A percentile compares a stretch with the other conserved stretches of the same genome.
Evolutionary conservation across 495 filamentous ascomycete species (phyloP).

Genomic region (Podospora pseudocomata): DNA sequence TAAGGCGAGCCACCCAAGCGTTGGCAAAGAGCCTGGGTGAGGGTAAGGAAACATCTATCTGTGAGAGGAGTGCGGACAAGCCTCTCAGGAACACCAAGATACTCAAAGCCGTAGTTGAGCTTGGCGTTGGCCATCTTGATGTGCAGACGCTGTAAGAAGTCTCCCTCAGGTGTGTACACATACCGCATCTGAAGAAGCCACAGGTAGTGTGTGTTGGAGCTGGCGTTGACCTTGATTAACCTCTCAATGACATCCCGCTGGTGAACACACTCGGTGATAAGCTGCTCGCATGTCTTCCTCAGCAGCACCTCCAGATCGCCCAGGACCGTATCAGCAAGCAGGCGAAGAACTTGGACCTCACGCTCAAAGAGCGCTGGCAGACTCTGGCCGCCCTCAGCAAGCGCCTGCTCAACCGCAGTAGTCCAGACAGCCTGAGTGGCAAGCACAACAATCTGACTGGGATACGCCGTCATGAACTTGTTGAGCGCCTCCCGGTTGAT

Average conservation of each 20-base stretch:
- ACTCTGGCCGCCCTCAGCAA: constrained; percentile 64
- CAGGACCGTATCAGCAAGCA: constrained; percentile 85
- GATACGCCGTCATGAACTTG: constrained; percentile 74
- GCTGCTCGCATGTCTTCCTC: constrained; percentile 94
- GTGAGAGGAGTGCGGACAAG: constrained; percentile 95
- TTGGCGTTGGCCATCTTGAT: constrained; percentile 97
- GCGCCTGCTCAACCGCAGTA: constrained; percentile 67
- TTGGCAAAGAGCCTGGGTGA: constrained; percentile 93
- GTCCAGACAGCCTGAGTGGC: constrained; percentile 97
- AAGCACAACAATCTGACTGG: constrained; percentile 92
- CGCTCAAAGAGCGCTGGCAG: constrained; percentile 67
- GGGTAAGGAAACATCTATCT: constrained; percentile 94
- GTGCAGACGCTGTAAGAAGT: constrained; percentile 76
- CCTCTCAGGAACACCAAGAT: constrained; percentile 90
- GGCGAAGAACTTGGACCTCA: constrained; percentile 72
- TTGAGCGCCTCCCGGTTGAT: constrained; percentile 66
- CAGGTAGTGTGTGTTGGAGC: constrained; percentile 74
- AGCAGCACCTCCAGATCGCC: constrained; percentile 81
- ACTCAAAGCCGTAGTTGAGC: constrained; percentile 95
- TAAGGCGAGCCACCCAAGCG: constrained; percentile 95
- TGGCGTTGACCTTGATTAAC: constrained; percentile 69
- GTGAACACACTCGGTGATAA: constrained; percentile 98
- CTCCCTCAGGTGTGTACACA: constrained; percentile 75
- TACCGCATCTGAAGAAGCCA: constrained; percentile 99
- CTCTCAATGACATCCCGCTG: constrained; percentile 89